A percentile compares a stretch with the other conserved stretches of the same genome.
Conservation (phyloP, 345 rosid genomes). For the Clausena lansium region DNA sequence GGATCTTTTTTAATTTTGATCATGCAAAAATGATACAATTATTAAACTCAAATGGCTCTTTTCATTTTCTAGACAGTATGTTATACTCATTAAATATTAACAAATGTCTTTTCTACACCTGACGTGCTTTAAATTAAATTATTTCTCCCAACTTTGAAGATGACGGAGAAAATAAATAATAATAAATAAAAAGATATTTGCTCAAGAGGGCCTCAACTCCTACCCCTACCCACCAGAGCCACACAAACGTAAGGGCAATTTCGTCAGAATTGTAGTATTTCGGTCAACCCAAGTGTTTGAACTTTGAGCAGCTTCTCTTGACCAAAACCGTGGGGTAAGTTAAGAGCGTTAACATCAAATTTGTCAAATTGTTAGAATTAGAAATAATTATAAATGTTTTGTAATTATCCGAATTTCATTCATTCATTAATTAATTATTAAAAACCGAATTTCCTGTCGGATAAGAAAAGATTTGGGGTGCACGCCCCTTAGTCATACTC, state of each 20-base stretch:
- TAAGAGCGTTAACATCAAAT: not conserved
- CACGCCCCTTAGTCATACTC: not conserved
- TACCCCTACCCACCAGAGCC: not conserved
- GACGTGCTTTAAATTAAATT: not conserved
- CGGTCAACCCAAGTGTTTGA: conserved; percentile 7
- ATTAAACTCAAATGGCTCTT: not conserved
- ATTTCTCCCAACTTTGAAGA: not conserved
- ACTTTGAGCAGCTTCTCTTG: not conserved
- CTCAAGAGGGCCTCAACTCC: too few relatives aligned
- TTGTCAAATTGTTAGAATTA: not conserved
- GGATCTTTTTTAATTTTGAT: not conserved
- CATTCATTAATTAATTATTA: too few relatives aligned
- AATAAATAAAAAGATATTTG: not conserved
- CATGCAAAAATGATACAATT: not conserved
- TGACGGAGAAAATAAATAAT: not conserved
- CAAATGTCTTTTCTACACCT: not conserved
- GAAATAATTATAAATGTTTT: not conserved
- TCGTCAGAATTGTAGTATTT: not conserved
- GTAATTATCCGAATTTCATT: not conserved
- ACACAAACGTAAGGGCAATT: conserved; percentile 10
- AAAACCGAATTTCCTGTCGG: not conserved
- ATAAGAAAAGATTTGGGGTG: not conserved
- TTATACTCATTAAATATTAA: not conserved
- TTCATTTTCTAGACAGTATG: not conserved
- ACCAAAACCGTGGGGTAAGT: not conserved